Evolutionary conservation across 2,329 filamentous ascomycete genomes (phyloP), one percentile per base, ranked within the genome.

Genomic region (Sarocladium strictum): DNA sequence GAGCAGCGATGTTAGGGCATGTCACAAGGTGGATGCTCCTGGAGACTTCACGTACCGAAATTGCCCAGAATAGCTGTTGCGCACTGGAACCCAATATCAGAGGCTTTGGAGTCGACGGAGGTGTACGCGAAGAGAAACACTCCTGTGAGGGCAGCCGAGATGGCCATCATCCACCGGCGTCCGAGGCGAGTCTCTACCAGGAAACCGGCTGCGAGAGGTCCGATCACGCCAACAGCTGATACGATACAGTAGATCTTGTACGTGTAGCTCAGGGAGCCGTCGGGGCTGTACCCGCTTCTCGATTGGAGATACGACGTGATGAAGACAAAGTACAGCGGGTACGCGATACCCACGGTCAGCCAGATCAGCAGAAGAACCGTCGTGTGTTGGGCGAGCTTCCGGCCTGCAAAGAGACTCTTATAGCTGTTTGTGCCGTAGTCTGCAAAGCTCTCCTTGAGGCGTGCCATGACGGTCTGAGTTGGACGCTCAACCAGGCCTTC

Each of bases 321-420:
- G 54, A 76, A 76, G 43, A 69, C 71, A 59, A 74, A 74, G 60
- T 74, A 76, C 0, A 77, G 65, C 3, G 74, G 74, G 58, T 76
- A 76, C 1, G 70, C 73, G 21, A 76, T 68, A n/a, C 72, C 73
- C 27, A 76, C 72, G 0, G 70, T 74, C 3, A 74, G 57, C 74
- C 73, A 76, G 40, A 74, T 67, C 3, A 70, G 58, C 57, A 73
- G 75, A 1, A 67, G 70, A 4, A 76, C 61, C 0, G 61, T 58
- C 1, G 69, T 67, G 54, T 69, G 65, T 51, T 62, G 65, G 2
- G 66, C 63, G 63, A 70, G 65, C 55, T 65, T 67, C 15, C 58
- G 56, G 1, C 64, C 62, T 3, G 63, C 56, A 53, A 70, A 71
- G 2, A 71, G 63, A 27, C 58, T 61, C 29, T 59, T 69, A 57